A percentile compares a stretch with the other conserved stretches of the same genome.
These are phyloP conservation scores for Aethionema arabicum DNA, from an alignment of 345 rosid species.

Conservation along the genomic window DNA sequence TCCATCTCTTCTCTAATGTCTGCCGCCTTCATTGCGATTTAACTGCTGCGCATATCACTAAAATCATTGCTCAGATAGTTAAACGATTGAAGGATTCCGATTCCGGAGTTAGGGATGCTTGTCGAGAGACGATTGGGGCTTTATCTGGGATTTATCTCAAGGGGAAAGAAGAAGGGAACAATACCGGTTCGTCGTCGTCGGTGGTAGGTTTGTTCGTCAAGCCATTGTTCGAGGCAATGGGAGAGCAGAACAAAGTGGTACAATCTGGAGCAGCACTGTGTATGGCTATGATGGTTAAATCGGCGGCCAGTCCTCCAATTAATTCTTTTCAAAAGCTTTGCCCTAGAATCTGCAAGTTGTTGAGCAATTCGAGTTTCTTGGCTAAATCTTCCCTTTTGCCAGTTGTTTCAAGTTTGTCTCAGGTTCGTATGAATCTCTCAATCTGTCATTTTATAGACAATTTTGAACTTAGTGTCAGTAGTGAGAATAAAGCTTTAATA, in stretches of 20 bases:
- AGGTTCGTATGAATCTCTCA: slow-evolving; percentile 50
- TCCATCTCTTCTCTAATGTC: slow-evolving; percentile 61
- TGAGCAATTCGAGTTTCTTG: slow-evolving; percentile 74
- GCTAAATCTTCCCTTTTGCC: slow-evolving; percentile 84
- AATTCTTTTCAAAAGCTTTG: slow-evolving; percentile 79
- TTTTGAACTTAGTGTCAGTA: not conserved
- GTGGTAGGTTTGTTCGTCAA: slow-evolving; percentile 73
- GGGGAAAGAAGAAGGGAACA: slow-evolving; percentile 43
- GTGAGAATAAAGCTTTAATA: not conserved
- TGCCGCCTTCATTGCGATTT: slow-evolving; percentile 65
- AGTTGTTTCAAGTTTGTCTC: slow-evolving; percentile 73
- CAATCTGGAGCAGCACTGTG: slow-evolving; percentile 90
- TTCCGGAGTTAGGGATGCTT: slow-evolving; percentile 91
- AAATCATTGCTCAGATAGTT: slow-evolving; percentile 66
- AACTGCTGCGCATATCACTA: slow-evolving; percentile 66
- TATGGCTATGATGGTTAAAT: slow-evolving; percentile 91
- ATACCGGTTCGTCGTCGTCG: slow-evolving; percentile 38
- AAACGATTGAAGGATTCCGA: slow-evolving; percentile 80
- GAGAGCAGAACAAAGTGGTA: slow-evolving; percentile 88
- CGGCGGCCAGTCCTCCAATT: slow-evolving; percentile 57
- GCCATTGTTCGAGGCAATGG: slow-evolving; percentile 96
- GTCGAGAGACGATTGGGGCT: slow-evolving; percentile 79
- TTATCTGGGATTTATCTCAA: slow-evolving; percentile 68
- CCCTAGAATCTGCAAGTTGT: slow-evolving; percentile 84
- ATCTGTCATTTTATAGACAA: slow-evolving; percentile 1